phyloP scores from a whole-genome alignment of 257 asterid genomes.

The Nicotiana otophora region DNA sequence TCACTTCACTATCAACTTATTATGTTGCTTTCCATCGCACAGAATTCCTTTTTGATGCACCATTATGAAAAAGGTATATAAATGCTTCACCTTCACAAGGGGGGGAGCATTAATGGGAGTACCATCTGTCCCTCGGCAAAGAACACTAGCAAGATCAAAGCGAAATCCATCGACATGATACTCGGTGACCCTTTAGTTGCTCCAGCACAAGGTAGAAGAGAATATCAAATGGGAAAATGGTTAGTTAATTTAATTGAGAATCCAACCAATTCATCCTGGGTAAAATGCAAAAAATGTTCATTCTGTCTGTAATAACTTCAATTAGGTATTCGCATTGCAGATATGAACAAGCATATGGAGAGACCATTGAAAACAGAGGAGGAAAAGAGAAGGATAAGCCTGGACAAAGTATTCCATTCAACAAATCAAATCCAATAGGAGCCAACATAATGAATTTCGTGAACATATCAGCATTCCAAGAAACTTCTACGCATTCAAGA shows the following conservation, averaged over 20 bases:
- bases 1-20: neutral
- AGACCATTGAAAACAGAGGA: neutral
- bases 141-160: conserved; percentile 92
- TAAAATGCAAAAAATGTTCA: neutral
- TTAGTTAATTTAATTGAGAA: neutral
- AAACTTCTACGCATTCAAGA: neutral
- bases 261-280: neutral
- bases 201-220: conserved; percentile 8
- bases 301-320: neutral
- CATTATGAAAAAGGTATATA: neutral
- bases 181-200: conserved; percentile 69
- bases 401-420: neutral
- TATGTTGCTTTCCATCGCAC: neutral
- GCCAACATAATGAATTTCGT: neutral
- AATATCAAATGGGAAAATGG: conserved; percentile 7
- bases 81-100: conserved; percentile 54
- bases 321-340: neutral
- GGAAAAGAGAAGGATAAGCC: neutral
- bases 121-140: conserved; percentile 94
- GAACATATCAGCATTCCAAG: neutral
- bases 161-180: conserved; percentile 98
- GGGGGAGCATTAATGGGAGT: conserved; percentile 90
- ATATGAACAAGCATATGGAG: neutral
- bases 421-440: neutral
- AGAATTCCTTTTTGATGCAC: neutral